Percentiles rank a stretch among this genome's conserved stretches.
Conservation (phyloP, 2,329 filamentous ascomycete species). For the Cercospora zeae-maydis region DNA sequence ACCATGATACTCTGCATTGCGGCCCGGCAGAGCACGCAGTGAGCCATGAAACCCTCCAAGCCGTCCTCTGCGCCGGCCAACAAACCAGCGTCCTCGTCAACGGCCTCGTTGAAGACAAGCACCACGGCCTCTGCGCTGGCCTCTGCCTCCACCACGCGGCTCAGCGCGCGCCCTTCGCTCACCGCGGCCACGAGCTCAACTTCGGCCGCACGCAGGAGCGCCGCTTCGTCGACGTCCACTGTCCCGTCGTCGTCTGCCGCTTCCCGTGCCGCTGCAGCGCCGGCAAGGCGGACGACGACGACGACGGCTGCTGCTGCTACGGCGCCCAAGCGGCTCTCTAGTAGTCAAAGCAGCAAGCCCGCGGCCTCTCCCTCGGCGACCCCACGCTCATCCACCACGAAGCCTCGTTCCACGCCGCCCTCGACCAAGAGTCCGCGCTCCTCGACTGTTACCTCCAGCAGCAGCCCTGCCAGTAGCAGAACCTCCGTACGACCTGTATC, state of each 20-base stretch:
- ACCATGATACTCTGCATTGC: not conserved
- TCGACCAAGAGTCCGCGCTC: conserved; percentile 10
- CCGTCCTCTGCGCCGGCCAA: not conserved
- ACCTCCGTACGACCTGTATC: conserved; percentile 19
- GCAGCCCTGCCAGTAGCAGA: conserved; percentile 7
- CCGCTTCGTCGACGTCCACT: not conserved
- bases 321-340: conserved; percentile 9
- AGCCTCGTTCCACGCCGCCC: conserved; percentile 9
- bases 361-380: conserved; percentile 17
- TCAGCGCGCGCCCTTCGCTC: not conserved
- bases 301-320: conserved; percentile 6
- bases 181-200: not conserved
- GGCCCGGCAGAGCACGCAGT: not conserved
- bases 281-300: not conserved
- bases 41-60: conserved; percentile 1
- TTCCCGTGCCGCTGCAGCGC: not conserved
- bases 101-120: not conserved
- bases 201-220: not conserved
- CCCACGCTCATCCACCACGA: conserved; percentile 13
- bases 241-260: not conserved
- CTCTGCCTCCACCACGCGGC: conserved; percentile 5
- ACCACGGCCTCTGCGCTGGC: not conserved
- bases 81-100: conserved; percentile 7
- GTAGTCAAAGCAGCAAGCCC: conserved; percentile 19
- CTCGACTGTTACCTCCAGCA: conserved; percentile 7